Percentiles rank a stretch among this genome's conserved stretches.
Evolutionary conservation across 2,329 filamentous ascomycete species (phyloP).

Genomic region (Scolecobasidium constrictum): DNA sequence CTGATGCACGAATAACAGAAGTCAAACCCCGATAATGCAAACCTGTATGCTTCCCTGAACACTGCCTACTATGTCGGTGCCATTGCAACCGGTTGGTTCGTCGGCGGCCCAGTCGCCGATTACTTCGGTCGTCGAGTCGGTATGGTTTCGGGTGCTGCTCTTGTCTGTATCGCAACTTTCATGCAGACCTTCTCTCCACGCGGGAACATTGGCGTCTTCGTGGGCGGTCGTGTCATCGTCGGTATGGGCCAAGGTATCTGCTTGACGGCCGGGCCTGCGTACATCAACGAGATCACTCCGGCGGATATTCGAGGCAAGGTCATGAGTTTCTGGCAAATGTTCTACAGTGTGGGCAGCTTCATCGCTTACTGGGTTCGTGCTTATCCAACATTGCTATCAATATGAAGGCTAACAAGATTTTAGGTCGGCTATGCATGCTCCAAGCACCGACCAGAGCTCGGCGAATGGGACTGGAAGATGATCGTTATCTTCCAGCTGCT

Average conservation of each 20-base stretch:
- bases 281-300: conserved; percentile 58
- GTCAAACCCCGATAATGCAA: conserved; percentile 22
- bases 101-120: conserved; percentile 54
- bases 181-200: conserved; percentile 55
- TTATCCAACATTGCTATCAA: too few species aligned
- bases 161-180: conserved; percentile 58
- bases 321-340: conserved; percentile 61
- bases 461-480: conserved; percentile 65
- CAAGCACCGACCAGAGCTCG: conserved; percentile 43
- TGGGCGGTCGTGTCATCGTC: conserved; percentile 57
- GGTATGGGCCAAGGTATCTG: conserved; percentile 62
- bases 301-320: conserved; percentile 54
- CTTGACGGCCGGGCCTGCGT: conserved; percentile 56
- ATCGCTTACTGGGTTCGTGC: conserved; percentile 53
- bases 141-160: conserved; percentile 52
- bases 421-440: conserved; percentile 43
- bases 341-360: conserved; percentile 55
- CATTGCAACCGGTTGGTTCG: conserved; percentile 59
- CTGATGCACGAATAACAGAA: conserved; percentile 12
- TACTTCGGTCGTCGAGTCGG: conserved; percentile 51
- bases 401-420: too few species aligned
- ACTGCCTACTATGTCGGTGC: conserved; percentile 62
- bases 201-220: conserved; percentile 53
- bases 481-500: conserved; percentile 63
- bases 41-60: conserved; percentile 46